Base-by-base conservation (phyloP, 2,329 filamentous ascomycete species). In the Aureobasidium sp. region DNA sequence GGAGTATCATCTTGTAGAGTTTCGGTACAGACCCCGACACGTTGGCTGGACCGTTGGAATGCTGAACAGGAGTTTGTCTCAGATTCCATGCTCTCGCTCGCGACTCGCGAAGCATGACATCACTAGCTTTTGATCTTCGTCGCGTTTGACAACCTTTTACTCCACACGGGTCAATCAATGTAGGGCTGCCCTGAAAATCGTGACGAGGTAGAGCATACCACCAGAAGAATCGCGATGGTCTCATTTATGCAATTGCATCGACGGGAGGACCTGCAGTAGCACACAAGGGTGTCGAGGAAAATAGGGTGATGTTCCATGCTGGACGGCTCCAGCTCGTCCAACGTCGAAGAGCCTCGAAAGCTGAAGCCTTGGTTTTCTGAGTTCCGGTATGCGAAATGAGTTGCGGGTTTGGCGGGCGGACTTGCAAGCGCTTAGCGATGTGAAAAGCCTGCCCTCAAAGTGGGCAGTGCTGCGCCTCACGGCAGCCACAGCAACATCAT, bases 231-330 rank as follows among this genome's bases (percentile, higher is more conserved):
- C 37, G 23, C 17, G 21, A n/a, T 37, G 19, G n/a, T 19, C 19
- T 43, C 40, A 43, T 43, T 33, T 31, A 42, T 43, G 25, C 51
- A 43, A 43, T 55, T 23, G 25, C 23, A n/a, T 46, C 15, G 2
- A 27, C 53, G 53, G 53, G 53, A 45, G 53, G 38, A 57, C 53
- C 53, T 57, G 53, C 53, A 57, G 53, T 57, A 57, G 53, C 21
- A 57, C 19, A 46, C 29, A 40, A 53, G 35, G 15, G 1, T 53
- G 25, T n/a, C 19, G 9, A 19, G 13, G 13, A 19, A 13, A 40
- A 27, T 21, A 25, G 49, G 49, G 17, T 53, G 33, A 7, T n/a
- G 33, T 15, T 53, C 29, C 49, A 53, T 11, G 21, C 15, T 40
- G 49, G 19, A 40, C 7, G 23, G 19, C 3, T 13, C 9, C 49